phyloP scores from a whole-genome alignment of 805 yeast species.

The Lipomyces orientalis region DNA sequence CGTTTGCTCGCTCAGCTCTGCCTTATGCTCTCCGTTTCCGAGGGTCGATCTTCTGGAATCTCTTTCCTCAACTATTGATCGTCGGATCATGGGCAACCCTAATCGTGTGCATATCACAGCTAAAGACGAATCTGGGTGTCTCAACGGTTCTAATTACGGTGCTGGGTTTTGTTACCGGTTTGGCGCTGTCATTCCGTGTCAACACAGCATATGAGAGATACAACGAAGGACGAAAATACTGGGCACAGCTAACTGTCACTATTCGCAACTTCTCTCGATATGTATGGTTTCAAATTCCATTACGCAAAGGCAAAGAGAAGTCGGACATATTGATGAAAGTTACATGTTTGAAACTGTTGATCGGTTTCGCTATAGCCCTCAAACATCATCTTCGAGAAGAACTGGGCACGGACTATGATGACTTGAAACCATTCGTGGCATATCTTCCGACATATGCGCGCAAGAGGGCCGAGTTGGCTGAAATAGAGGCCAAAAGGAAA shows the following conservation, averaged over 20 bases:
- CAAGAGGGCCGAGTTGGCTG: constrained; percentile 22
- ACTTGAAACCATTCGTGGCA: constrained; percentile 31
- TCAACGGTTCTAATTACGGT: constrained; percentile 31
- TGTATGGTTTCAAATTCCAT: constrained; percentile 32
- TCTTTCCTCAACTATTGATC: constrained; percentile 30
- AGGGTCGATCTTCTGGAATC: constrained; percentile 34
- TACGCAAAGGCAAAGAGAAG: constrained; percentile 30
- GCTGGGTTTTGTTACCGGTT: constrained; percentile 36
- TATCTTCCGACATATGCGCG: constrained; percentile 36
- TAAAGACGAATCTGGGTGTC: constrained; percentile 30
- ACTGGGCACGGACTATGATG: constrained; percentile 36
- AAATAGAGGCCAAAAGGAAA: constrained; percentile 8
- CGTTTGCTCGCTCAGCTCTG: constrained; percentile 29
- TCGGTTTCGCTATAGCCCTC: constrained; percentile 33
- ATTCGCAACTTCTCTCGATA: constrained; percentile 29
- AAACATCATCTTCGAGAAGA: constrained; percentile 38
- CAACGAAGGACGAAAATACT: constrained; percentile 35
- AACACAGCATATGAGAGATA: constrained; percentile 37
- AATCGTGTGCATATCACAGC: constrained; percentile 29
- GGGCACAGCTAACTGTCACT: constrained; percentile 30
- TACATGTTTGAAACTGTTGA: constrained; percentile 25
- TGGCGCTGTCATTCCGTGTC: constrained; percentile 33
- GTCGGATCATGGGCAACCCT: constrained; percentile 30
- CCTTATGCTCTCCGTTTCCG: constrained; percentile 36
- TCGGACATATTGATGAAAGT: constrained; percentile 24